Percentiles rank a stretch among this genome's conserved stretches.
These are phyloP conservation scores for Penicillium hordei DNA, from an alignment of 2,329 filamentous ascomycete species.

Conservation along the genomic window DNA sequence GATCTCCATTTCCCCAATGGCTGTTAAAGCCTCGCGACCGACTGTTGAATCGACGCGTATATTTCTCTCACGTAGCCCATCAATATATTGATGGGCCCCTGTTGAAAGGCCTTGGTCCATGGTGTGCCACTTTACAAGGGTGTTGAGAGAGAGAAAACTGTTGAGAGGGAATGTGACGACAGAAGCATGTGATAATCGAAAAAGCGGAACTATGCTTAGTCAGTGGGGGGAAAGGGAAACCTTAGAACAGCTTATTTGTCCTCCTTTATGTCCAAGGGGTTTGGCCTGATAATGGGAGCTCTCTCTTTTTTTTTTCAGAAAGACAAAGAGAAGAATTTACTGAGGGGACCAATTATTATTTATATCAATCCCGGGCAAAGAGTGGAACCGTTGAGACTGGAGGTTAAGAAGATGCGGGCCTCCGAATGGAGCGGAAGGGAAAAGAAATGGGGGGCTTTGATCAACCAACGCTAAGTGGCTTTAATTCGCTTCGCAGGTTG, in stretches of 20 bases:
- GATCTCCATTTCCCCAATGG: constrained; percentile 41
- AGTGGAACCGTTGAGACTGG: constrained; percentile 14
- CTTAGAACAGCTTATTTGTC: not conserved
- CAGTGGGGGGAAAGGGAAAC: constrained; percentile 5
- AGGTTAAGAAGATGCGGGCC: constrained; percentile 16
- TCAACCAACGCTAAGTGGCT: constrained; percentile 8
- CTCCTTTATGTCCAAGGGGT: not conserved
- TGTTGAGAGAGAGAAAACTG: constrained; percentile 23
- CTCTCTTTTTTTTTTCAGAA: not conserved
- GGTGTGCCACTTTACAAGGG: constrained; percentile 15
- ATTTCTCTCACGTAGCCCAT: constrained; percentile 52
- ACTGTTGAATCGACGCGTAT: constrained; percentile 45
- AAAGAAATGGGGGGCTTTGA: constrained; percentile 22
- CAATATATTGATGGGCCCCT: constrained; percentile 34
- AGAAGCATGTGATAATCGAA: constrained; percentile 28
- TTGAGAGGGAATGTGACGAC: constrained; percentile 23
- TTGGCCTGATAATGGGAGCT: not conserved
- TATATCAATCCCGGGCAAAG: constrained; percentile 17
- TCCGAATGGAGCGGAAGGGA: constrained; percentile 28
- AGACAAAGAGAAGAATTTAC: not conserved
- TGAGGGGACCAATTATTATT: constrained; percentile 3
- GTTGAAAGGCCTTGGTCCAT: constrained; percentile 44
- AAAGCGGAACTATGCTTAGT: constrained; percentile 13
- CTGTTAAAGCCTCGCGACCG: constrained; percentile 46
- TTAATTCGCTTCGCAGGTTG: not conserved